phyloP scores from a whole-genome alignment of 2,329 filamentous ascomycete species.

The Exophiala spinifera region DNA sequence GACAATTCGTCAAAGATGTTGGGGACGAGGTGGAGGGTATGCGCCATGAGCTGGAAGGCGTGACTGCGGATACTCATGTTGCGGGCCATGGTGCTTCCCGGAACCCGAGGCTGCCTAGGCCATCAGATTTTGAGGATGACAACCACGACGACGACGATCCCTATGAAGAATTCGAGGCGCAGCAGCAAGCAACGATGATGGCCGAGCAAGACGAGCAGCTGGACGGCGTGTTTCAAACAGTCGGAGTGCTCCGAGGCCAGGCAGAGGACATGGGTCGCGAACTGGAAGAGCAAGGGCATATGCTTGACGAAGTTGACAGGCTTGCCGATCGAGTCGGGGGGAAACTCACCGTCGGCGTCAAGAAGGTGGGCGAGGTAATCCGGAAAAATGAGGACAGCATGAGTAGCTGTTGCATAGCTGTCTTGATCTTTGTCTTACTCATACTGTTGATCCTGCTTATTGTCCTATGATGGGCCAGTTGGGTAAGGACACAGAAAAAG shows the following conservation, averaged over 20 bases:
- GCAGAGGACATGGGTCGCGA: constrained; percentile 95
- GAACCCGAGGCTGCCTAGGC: constrained; percentile 23
- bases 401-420: constrained; percentile 23
- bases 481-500: not conserved
- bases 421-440: constrained; percentile 48
- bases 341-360: constrained; percentile 79
- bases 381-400: constrained; percentile 77
- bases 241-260: constrained; percentile 84
- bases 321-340: constrained; percentile 84
- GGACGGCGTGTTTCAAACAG: constrained; percentile 88
- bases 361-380: constrained; percentile 80
- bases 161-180: constrained; percentile 82
- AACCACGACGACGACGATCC: constrained; percentile 58
- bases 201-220: constrained; percentile 90
- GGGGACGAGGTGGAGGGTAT: constrained; percentile 85
- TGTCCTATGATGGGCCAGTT: constrained; percentile 48
- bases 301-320: constrained; percentile 80
- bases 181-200: constrained; percentile 89
- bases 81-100: constrained; percentile 35
- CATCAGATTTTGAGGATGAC: constrained; percentile 20
- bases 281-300: constrained; percentile 87
- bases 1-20: constrained; percentile 83
- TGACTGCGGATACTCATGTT: constrained; percentile 29
- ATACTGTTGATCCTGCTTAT: constrained; percentile 77
- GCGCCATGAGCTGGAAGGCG: constrained; percentile 72